These are phyloP conservation scores for Strobilomyces dryophilus DNA, from an alignment of 768 basidiomycete genomes.

Conservation along the genomic window DNA sequence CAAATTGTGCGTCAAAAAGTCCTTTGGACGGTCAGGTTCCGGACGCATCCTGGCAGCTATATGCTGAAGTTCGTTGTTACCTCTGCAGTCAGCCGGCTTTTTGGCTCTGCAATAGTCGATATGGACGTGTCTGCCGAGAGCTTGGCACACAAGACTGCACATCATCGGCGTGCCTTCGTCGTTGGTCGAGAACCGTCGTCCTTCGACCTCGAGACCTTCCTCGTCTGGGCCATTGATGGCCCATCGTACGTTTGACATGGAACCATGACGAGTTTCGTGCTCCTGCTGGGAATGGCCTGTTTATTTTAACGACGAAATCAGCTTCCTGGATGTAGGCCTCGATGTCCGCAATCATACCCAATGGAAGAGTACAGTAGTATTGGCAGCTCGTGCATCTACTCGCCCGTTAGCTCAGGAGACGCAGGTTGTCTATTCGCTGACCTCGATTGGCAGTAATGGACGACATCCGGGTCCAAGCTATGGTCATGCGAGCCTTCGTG, in stretches of 20 bases:
- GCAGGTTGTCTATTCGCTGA: constrained; percentile 15
- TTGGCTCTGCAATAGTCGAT: constrained; percentile 50
- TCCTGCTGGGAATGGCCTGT: constrained; percentile 53
- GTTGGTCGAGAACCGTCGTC: constrained; percentile 46
- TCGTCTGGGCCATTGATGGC: constrained; percentile 49
- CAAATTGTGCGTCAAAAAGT: constrained; percentile 50
- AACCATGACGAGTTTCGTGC: constrained; percentile 59
- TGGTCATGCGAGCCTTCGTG: constrained; percentile 52
- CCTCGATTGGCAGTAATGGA: constrained; percentile 54
- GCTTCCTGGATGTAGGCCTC: neutral
- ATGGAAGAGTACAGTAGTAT: constrained; percentile 53
- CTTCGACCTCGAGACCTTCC: constrained; percentile 44
- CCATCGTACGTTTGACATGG: constrained; percentile 56
- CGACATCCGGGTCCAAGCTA: constrained; percentile 35
- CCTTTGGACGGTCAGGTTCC: constrained; percentile 44
- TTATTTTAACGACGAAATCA: neutral
- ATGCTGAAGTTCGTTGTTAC: constrained; percentile 44
- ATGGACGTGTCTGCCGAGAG: constrained; percentile 51
- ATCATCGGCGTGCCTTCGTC: constrained; percentile 61
- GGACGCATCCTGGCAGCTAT: constrained; percentile 38
- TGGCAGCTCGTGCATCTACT: constrained; percentile 50
- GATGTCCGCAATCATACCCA: constrained; percentile 33
- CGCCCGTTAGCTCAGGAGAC: neutral
- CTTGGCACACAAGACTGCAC: constrained; percentile 51
- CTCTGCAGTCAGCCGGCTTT: constrained; percentile 31